phyloP scores from a whole-genome alignment of 116 monocot genomes.

The Cymodocea nodosa region DNA sequence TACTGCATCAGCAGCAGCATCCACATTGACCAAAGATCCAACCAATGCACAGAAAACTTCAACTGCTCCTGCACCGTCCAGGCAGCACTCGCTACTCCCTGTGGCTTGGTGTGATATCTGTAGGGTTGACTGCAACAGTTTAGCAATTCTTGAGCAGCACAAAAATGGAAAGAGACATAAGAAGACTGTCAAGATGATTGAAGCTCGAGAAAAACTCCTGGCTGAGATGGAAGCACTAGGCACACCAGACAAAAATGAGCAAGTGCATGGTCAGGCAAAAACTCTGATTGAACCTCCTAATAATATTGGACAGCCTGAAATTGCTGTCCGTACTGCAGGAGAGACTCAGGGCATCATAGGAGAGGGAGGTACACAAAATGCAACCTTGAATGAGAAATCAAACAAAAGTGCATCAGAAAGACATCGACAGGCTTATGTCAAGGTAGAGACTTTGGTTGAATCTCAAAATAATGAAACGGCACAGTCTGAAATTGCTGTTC shows the following conservation, averaged over 20 bases:
- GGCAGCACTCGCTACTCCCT: slow-evolving; percentile 7
- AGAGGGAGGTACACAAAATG: neutral
- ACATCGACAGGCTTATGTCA: neutral
- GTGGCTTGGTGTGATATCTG: slow-evolving; percentile 63
- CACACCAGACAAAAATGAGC: slow-evolving; percentile 10
- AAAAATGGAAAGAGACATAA: slow-evolving; percentile 66
- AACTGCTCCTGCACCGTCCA: neutral
- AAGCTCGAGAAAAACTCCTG: slow-evolving; percentile 2
- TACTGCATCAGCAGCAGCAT: neutral
- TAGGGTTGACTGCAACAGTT: slow-evolving; percentile 62
- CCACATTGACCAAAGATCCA: slow-evolving; percentile 1
- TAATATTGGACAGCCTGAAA: slow-evolving; percentile 1
- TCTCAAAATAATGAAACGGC: neutral
- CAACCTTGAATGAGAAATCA: neutral
- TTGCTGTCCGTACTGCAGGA: slow-evolving; percentile 1
- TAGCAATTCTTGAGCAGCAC: slow-evolving; percentile 59
- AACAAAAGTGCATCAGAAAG: neutral
- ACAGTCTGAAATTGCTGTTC: neutral
- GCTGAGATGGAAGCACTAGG: slow-evolving; percentile 6
- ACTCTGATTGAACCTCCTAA: slow-evolving; percentile 18
- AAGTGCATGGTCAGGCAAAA: slow-evolving; percentile 27
- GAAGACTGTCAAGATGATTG: slow-evolving; percentile 34
- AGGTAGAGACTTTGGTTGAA: neutral
- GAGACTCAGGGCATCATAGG: neutral
- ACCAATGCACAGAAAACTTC: neutral